Evolutionary conservation across 2,329 filamentous ascomycete genomes (phyloP).

Genomic region (Fusarium piperis): DNA sequence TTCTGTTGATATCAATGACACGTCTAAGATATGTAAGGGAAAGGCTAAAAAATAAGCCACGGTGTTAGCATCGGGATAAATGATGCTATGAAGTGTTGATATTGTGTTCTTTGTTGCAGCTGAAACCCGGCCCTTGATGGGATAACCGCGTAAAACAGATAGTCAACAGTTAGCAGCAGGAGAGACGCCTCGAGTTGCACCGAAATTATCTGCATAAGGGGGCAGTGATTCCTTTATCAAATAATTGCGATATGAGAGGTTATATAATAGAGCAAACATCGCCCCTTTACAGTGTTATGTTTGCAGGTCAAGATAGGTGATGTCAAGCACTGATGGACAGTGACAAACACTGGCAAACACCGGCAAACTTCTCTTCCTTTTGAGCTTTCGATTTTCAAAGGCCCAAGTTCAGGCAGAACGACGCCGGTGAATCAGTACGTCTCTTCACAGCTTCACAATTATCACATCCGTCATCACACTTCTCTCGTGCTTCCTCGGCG

Average conservation of each 20-base stretch:
- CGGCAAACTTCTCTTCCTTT: neutral
- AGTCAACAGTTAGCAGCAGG: no score
- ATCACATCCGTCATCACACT: neutral
- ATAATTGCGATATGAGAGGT: neutral
- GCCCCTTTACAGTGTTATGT: neutral
- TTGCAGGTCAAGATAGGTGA: neutral
- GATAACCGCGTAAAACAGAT: no score
- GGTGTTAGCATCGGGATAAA: no score
- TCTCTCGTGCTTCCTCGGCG: neutral
- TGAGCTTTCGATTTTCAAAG: neutral
- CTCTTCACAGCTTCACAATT: neutral
- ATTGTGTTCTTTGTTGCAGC: no score
- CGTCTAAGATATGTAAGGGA: no score
- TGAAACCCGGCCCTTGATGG: no score
- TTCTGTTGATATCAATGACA: no score
- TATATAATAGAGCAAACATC: neutral
- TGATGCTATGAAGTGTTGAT: no score
- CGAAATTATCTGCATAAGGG: neutral
- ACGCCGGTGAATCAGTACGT: neutral
- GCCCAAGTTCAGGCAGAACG: neutral
- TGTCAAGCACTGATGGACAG: neutral
- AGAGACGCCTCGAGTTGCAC: neutral
- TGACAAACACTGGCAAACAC: neutral
- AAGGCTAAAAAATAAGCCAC: no score
- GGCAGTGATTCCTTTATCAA: neutral